Evolutionary conservation across 192 early-diverging fungal species (phyloP).

Genomic region (Coemansia sp.): DNA sequence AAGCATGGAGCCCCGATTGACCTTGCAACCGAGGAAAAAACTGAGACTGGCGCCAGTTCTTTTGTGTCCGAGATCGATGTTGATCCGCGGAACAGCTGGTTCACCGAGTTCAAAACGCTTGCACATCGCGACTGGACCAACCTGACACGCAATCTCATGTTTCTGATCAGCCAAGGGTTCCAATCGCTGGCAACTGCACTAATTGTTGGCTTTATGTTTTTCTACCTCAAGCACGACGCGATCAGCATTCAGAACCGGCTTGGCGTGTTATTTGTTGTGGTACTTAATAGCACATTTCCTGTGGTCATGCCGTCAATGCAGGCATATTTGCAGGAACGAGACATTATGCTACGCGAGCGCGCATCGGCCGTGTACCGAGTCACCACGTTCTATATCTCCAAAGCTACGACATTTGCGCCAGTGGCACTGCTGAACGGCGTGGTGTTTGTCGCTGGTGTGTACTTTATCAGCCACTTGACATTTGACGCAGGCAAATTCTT

Average conservation of each 20-base stretch:
- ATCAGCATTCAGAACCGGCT: conserved; percentile 53
- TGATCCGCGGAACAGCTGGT: conserved; percentile 40
- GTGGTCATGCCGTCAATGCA: conserved; percentile 58
- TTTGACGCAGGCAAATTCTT: conserved; percentile 45
- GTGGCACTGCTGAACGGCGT: conserved; percentile 34
- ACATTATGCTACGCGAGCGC: conserved; percentile 65
- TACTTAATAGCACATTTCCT: conserved; percentile 60
- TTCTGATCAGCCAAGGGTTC: conserved; percentile 32
- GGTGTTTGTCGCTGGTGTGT: conserved; percentile 41
- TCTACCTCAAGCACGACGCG: conserved; percentile 52
- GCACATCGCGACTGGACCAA: conserved; percentile 54
- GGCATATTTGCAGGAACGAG: conserved; percentile 48
- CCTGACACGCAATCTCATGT: conserved; percentile 41
- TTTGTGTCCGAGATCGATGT: background rate
- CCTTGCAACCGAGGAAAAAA: background rate
- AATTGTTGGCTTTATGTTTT: conserved; percentile 61
- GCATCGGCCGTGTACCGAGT: conserved; percentile 62
- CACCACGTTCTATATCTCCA: conserved; percentile 63
- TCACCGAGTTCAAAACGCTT: conserved; percentile 50
- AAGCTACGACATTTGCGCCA: conserved; percentile 57
- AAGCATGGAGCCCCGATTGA: background rate
- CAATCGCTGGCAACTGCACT: conserved; percentile 43
- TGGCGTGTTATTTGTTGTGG: conserved; percentile 50
- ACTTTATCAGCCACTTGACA: conserved; percentile 46
- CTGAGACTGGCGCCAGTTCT: background rate